Base-by-base conservation (phyloP, 2,329 filamentous ascomycete genomes). In the Cladorrhinum sp. region DNA sequence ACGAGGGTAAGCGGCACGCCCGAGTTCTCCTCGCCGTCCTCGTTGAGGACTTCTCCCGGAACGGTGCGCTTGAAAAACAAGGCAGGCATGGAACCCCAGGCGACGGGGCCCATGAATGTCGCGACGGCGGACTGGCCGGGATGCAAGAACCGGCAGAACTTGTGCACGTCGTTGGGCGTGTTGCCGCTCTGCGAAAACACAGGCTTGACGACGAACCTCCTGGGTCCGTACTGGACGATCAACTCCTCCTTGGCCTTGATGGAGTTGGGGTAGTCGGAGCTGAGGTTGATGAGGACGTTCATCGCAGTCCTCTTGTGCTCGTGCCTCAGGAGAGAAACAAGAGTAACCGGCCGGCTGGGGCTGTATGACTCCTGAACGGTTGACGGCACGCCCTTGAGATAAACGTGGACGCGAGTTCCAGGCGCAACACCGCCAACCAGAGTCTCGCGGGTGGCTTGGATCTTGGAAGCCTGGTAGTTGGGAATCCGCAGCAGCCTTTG, bases 101-200 rank as follows among this genome's bases (percentile, higher is more conserved):
- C 95, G 7, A 98, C 78, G 1, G 95, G 95, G 0, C 90, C 95
- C 68, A 93, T 89, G 74, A 97, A 96, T 10, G 89, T 90, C 7
- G 93, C 95, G 23, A 98, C 88, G 2, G 91, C 91, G 8, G 91
- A 94, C 68, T 92, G 89, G 3, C 95, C 95, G 0, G 95, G 93
- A 74, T 98, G 92, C 5, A 98, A 78, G 78, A 86, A 99, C 28
- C 94, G 89, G 75, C 92, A 90, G 76, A 92, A 98, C 75, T 99
- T 99, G 83, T 98, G 93, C 14, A 99, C 93, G 72, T 99, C 89
- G 77, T 98, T 98, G 53, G 92, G 91, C 0, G 94, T 97, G 71
- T 89, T 92, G 60, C 93, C 94, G n/a, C 85, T 82, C 71, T 91
- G 86, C 0, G 93, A 97, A 80, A 94, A 97, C 51, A 98, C 80